Evolutionary conservation across 2,329 filamentous ascomycete species (phyloP).

Genomic region (Exserohilum turcica): DNA sequence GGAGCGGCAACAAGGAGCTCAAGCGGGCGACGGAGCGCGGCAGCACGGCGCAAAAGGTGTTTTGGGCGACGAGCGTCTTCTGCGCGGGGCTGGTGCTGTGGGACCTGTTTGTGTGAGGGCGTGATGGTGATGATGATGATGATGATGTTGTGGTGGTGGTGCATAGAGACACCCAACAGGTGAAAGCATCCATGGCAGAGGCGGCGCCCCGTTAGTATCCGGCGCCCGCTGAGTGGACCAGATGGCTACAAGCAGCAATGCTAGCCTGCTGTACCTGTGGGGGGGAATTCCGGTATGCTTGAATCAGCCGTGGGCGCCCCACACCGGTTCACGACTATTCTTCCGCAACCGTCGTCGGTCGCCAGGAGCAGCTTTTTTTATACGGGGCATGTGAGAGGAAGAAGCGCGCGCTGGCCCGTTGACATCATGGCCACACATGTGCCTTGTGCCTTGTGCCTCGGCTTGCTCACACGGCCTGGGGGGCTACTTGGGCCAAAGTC

Average conservation of each 20-base stretch:
- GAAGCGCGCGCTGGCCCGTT: constrained; percentile 17
- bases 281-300: constrained; percentile 15
- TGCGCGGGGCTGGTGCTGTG: constrained; percentile 55
- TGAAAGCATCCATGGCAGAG: constrained; percentile 12
- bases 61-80: constrained; percentile 54
- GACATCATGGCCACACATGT: constrained; percentile 25
- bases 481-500: constrained; percentile 3
- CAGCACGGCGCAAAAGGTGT: constrained; percentile 57
- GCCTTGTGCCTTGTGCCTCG: constrained; percentile 27
- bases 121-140: neutral
- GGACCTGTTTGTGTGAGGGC: constrained; percentile 55
- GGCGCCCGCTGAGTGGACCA: constrained; percentile 16
- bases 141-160: neutral
- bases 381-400: constrained; percentile 34
- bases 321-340: constrained; percentile 12
- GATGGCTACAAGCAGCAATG: constrained; percentile 26
- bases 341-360: constrained; percentile 8
- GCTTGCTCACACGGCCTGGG: constrained; percentile 23
- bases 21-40: constrained; percentile 72
- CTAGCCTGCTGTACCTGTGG: no score
- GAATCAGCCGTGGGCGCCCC: constrained; percentile 17
- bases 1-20: constrained; percentile 86
- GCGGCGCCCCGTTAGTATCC: constrained; percentile 10
- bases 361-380: neutral
- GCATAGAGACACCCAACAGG: constrained; percentile 15